phyloP scores from a whole-genome alignment of 1,284 basidiomycete genomes.

The Irpex lacteus region DNA sequence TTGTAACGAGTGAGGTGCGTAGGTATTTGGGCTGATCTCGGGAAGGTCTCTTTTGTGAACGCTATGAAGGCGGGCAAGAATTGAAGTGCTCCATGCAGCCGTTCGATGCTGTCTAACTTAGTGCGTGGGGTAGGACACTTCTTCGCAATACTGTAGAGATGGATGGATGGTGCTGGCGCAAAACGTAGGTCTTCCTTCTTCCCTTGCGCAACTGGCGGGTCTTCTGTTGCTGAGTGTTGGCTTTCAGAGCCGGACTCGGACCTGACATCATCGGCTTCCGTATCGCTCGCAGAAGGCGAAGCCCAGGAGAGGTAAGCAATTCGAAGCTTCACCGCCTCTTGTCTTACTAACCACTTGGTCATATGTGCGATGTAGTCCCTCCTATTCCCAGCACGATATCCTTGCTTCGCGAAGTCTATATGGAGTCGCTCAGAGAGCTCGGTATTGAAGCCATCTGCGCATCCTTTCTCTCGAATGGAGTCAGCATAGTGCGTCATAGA shows the following conservation, averaged over 20 bases:
- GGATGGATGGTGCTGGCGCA: not conserved
- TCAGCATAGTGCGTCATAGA: conserved; percentile 23
- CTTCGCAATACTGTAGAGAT: conserved; percentile 4
- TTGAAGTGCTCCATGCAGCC: not conserved
- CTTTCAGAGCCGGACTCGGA: too few relatives aligned
- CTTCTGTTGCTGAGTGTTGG: not conserved
- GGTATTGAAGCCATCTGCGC: conserved; percentile 25
- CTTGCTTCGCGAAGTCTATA: conserved; percentile 25
- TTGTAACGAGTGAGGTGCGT: not conserved
- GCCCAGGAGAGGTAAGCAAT: conserved; percentile 10
- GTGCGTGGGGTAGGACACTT: not conserved
- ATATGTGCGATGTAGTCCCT: conserved; percentile 24
- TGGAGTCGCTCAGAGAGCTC: conserved; percentile 16
- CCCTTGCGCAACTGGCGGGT: not conserved
- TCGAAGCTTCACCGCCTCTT: conserved; percentile 11
- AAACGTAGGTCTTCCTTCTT: not conserved
- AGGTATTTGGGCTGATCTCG: not conserved
- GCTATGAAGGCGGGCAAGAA: conserved; percentile 8
- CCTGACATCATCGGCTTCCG: too few relatives aligned
- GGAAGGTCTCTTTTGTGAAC: not conserved
- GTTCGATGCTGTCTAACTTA: not conserved
- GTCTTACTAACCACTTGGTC: conserved; percentile 23
- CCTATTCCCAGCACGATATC: conserved; percentile 24
- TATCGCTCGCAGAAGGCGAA: too few relatives aligned
- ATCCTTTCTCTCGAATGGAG: conserved; percentile 17